phyloP scores from a whole-genome alignment of 2,329 filamentous ascomycete species.

The Trichoderma sp. region DNA sequence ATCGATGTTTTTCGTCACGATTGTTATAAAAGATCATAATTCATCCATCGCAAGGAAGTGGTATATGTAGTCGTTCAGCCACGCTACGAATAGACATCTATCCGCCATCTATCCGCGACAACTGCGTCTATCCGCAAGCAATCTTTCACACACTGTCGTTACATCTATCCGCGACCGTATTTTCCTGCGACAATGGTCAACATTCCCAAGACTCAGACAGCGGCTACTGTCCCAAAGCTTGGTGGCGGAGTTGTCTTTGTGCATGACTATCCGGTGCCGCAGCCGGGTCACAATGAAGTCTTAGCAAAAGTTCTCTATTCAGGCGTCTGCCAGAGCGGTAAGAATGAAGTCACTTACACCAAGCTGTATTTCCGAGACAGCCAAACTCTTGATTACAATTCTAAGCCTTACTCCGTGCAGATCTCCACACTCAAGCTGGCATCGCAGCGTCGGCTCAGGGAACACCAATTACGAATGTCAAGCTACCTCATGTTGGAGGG shows the following conservation, averaged over 20 bases:
- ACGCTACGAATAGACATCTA: neutral
- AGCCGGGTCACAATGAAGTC: constrained; percentile 22
- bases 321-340: constrained; percentile 23
- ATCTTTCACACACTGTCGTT: neutral
- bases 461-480: constrained; percentile 19
- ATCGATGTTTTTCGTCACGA: neutral
- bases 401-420: neutral
- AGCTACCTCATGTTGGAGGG: constrained; percentile 22
- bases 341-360: neutral
- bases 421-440: constrained; percentile 22
- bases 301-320: constrained; percentile 23
- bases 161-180: neutral
- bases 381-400: neutral
- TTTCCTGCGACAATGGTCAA: neutral
- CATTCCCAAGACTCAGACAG: constrained; percentile 22
- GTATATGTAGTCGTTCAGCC: neutral
- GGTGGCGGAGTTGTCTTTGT: constrained; percentile 22
- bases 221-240: constrained; percentile 22
- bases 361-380: neutral
- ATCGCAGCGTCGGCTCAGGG: constrained; percentile 15
- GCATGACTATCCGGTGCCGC: constrained; percentile 22
- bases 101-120: neutral
- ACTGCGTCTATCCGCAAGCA: neutral
- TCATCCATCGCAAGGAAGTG: neutral
- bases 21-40: neutral